Evolutionary conservation across 345 rosid genomes (phyloP).

Genomic region (Sisymbrium irio): DNA sequence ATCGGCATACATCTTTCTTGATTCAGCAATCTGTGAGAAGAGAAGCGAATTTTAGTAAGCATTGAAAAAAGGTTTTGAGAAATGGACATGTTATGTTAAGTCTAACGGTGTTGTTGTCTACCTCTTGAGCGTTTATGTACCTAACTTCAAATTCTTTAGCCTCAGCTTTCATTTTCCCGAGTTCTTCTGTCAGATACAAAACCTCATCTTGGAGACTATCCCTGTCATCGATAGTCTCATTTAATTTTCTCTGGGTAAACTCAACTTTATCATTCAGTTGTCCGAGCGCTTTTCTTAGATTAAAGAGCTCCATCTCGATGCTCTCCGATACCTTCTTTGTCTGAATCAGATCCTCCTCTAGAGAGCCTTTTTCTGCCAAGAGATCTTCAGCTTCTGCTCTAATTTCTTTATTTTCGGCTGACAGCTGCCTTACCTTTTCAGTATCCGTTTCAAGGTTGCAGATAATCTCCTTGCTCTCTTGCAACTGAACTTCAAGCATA

Average conservation of each 20-base stretch:
- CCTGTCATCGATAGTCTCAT: conserved; percentile 54
- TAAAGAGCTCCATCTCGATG: conserved; percentile 67
- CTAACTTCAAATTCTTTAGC: conserved; percentile 64
- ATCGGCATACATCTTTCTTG: conserved; percentile 60
- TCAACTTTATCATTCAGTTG: conserved; percentile 59
- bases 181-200: conserved; percentile 56
- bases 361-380: conserved; percentile 45
- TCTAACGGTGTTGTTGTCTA: conserved; percentile 26
- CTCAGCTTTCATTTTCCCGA: conserved; percentile 47
- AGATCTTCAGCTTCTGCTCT: conserved; percentile 50
- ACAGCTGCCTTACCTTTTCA: conserved; percentile 39
- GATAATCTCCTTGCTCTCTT: conserved; percentile 54
- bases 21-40: conserved; percentile 65
- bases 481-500: conserved; percentile 59
- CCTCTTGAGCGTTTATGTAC: conserved; percentile 74
- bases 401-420: conserved; percentile 52
- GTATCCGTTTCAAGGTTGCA: conserved; percentile 49
- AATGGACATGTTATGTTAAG: conserved; percentile 1
- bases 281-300: conserved; percentile 54
- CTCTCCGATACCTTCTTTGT: conserved; percentile 49
- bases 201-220: conserved; percentile 57
- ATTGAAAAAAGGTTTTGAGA: conserved; percentile 2
- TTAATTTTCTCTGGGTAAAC: conserved; percentile 45
- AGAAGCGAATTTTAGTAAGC: conserved; percentile 4
- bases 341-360: conserved; percentile 56